Evolutionary conservation across 805 yeast species (phyloP).

Genomic region (Pichia deserticola): DNA sequence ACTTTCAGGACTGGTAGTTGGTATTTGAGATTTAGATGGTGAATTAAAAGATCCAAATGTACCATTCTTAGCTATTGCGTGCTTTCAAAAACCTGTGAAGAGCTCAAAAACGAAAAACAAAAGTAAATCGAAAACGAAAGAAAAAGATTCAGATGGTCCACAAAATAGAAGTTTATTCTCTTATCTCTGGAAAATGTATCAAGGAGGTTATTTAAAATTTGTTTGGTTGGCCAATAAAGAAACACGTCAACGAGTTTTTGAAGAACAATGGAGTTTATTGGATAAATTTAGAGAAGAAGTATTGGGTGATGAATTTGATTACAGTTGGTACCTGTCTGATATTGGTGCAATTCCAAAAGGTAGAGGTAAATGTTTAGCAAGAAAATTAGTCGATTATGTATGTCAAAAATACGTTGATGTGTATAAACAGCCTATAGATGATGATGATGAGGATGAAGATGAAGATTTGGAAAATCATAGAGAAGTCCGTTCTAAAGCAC

Average conservation of each 20-base stretch:
- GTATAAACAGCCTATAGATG: constrained; percentile 16
- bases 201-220: constrained; percentile 28
- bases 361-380: constrained; percentile 53
- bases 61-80: constrained; percentile 48
- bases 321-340: constrained; percentile 52
- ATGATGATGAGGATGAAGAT: constrained; percentile 14
- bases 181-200: constrained; percentile 28
- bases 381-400: constrained; percentile 42
- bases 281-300: constrained; percentile 37
- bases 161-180: constrained; percentile 26
- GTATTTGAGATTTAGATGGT: constrained; percentile 41
- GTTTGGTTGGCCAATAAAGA: constrained; percentile 31
- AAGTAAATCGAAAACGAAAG: not conserved
- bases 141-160: not conserved
- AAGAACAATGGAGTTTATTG: constrained; percentile 43
- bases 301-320: constrained; percentile 32
- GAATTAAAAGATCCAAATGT: constrained; percentile 32
- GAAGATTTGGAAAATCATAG: constrained; percentile 5
- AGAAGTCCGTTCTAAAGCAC: not conserved
- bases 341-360: constrained; percentile 51
- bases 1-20: constrained; percentile 42
- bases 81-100: constrained; percentile 33
- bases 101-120: constrained; percentile 2
- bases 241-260: constrained; percentile 42
- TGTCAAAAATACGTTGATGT: constrained; percentile 37